phyloP scores from a whole-genome alignment of 257 asterid genomes.

The Anisodus acutangulus region DNA sequence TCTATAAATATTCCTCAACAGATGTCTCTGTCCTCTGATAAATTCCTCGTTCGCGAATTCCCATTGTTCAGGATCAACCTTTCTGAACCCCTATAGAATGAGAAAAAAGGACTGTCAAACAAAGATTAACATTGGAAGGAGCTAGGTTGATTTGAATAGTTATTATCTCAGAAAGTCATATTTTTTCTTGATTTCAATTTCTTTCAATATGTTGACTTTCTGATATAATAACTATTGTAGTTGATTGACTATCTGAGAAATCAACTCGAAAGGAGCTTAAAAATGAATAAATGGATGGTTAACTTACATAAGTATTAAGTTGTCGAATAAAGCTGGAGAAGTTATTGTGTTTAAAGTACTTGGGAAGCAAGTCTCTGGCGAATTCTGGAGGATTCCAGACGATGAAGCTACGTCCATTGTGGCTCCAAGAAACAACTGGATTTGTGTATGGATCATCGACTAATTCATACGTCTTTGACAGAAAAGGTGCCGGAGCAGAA shows the following conservation, averaged over 20 bases:
- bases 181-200: too few species aligned
- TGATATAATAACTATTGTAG: too few species aligned
- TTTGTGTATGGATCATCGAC: slow-evolving; percentile 69
- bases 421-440: slow-evolving; percentile 81
- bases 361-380: slow-evolving; percentile 80
- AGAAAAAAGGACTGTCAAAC: neutral
- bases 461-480: slow-evolving; percentile 87
- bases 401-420: slow-evolving; percentile 62
- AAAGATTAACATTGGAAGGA: neutral
- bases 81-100: slow-evolving; percentile 70
- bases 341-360: slow-evolving; percentile 89
- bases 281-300: slow-evolving; percentile 22
- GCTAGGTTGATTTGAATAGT: too few species aligned
- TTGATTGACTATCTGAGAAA: too few species aligned
- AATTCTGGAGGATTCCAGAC: slow-evolving; percentile 95
- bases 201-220: too few species aligned
- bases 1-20: slow-evolving; percentile 71
- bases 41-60: slow-evolving; percentile 95
- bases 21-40: slow-evolving; percentile 65
- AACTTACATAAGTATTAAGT: slow-evolving; percentile 89
- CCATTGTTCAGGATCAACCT: slow-evolving; percentile 94
- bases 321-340: slow-evolving; percentile 94
- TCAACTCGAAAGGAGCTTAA: neutral
- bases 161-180: too few species aligned
- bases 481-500: slow-evolving; percentile 87